These are phyloP conservation scores for Paramyrothecium sp. DNA, from an alignment of 2,329 filamentous ascomycete genomes.

Conservation along the genomic window DNA sequence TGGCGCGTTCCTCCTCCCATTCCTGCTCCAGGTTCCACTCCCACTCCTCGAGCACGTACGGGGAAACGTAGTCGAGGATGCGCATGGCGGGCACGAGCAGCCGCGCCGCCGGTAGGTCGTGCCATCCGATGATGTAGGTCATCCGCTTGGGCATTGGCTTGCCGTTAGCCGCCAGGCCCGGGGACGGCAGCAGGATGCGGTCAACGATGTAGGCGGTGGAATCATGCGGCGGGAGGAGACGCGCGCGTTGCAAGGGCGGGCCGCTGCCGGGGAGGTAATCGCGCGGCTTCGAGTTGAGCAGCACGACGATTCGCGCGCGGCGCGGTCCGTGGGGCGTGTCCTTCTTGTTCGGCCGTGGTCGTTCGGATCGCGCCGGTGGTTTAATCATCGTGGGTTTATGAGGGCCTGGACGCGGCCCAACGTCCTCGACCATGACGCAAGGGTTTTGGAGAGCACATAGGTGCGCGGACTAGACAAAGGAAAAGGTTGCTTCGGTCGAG, in stretches of 20 bases:
- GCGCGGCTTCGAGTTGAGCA: constrained; percentile 12
- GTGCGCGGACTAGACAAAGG: neutral
- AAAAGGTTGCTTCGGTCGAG: neutral
- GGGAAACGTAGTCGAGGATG: constrained; percentile 59
- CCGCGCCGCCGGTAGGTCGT: constrained; percentile 47
- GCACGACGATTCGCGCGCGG: constrained; percentile 14
- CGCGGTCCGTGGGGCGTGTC: neutral
- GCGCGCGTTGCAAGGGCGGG: constrained; percentile 44
- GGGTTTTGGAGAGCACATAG: too few species aligned
- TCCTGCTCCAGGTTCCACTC: constrained; percentile 45
- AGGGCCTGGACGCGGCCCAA: neutral
- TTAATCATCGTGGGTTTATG: neutral
- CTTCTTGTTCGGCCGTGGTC: neutral
- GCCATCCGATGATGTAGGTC: constrained; percentile 55
- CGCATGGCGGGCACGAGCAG: constrained; percentile 43
- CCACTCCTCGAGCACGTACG: constrained; percentile 54
- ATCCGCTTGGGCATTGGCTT: constrained; percentile 40
- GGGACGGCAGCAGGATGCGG: constrained; percentile 45
- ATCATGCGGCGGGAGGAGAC: constrained; percentile 47
- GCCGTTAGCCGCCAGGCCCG: constrained; percentile 28
- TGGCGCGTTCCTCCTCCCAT: constrained; percentile 36
- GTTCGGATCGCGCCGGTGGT: neutral
- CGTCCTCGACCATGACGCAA: neutral
- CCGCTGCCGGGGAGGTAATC: constrained; percentile 45
- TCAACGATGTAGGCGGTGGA: constrained; percentile 57